Base-by-base conservation (phyloP, 2,329 filamentous ascomycete species). In the Anisogramma anomala region DNA sequence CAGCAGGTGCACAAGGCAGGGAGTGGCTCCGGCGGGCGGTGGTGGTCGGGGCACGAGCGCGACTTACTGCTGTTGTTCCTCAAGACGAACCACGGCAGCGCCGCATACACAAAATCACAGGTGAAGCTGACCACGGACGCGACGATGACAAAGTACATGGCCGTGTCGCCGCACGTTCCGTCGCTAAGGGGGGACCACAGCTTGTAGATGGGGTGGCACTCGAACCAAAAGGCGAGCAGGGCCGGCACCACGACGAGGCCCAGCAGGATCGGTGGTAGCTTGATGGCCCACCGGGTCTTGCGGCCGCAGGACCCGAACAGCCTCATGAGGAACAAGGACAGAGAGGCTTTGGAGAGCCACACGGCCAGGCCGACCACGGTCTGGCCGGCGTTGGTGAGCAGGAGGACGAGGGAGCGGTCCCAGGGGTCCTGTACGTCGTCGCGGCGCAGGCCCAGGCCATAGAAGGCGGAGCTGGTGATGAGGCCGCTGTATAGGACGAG, bases 401-500 rank as follows among this genome's bases (percentile, higher is more conserved):
- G 35, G 10, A 41, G 30, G 6, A 41, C 39, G n/a, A 41, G 7
- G 7, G 39, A 41, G 14, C 39, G 39, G 10, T 41, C 23, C 39
- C 39, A 41, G 6, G 39, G 39, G 7, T 41, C 23, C 3, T 32
- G 39, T n/a, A 41, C 39, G 19, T 41, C 39, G 18, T 41, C 39
- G 14, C 39, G 39, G 4, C 20, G 35, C 8, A 41, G 4, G 0
- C 39, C 39, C 7, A 41, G 23, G 17, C 39, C 39, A 15, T 41
- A 41, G 8, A 36, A 41, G 4, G 33, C 26, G 7, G 39, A 41
- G 17, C 30, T 11, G 8, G 39, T 41, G 25, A 41, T 41, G 17
- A 41, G 8, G 8, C 28, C 19, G 11, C 39, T 36, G 18, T 41
- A 41, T 7, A 11, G 11, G 26, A 41, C 32, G 3, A 41, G 39